phyloP scores from a whole-genome alignment of 2,329 filamentous ascomycete genomes.

The Cladophialophora chaetospira region DNA sequence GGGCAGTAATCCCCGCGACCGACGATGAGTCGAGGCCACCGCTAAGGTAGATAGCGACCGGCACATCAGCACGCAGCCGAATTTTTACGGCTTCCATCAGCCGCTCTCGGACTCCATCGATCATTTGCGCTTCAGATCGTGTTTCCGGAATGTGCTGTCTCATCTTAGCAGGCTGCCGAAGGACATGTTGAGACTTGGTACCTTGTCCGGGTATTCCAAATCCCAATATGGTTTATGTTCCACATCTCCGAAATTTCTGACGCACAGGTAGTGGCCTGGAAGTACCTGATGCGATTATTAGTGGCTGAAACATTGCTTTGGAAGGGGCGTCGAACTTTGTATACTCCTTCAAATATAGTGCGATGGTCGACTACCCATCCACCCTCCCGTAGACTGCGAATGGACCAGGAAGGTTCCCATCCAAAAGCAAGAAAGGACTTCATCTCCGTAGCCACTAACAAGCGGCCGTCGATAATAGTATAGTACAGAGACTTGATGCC shows the following conservation, averaged over 20 bases:
- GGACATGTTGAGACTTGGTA: conserved; percentile 35
- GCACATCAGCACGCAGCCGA: conserved; percentile 58
- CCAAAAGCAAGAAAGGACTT: conserved; percentile 57
- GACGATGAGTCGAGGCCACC: conserved; percentile 62
- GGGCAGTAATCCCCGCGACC: conserved; percentile 58
- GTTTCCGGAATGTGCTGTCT: conserved; percentile 42
- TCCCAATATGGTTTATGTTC: conserved; percentile 56
- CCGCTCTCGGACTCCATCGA: conserved; percentile 51
- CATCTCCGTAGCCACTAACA: conserved; percentile 56
- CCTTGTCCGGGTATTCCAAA: conserved; percentile 54
- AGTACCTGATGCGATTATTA: conserved; percentile 15
- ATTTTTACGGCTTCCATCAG: conserved; percentile 56
- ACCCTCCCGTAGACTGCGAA: conserved; percentile 31
- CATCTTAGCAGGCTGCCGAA: conserved; percentile 12
- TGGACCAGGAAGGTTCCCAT: conserved; percentile 58
- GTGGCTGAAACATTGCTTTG: background rate
- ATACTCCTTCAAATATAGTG: background rate
- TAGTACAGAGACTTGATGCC: conserved; percentile 62
- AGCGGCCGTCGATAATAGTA: conserved; percentile 43
- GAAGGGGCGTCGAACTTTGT: background rate
- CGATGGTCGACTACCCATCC: background rate
- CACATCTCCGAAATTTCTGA: conserved; percentile 42
- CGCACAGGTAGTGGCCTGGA: conserved; percentile 50
- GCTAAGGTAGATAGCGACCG: conserved; percentile 58
- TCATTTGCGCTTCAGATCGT: conserved; percentile 54